Base-by-base conservation (phyloP, 2,329 filamentous ascomycete genomes). In the Alternaria sp. region DNA sequence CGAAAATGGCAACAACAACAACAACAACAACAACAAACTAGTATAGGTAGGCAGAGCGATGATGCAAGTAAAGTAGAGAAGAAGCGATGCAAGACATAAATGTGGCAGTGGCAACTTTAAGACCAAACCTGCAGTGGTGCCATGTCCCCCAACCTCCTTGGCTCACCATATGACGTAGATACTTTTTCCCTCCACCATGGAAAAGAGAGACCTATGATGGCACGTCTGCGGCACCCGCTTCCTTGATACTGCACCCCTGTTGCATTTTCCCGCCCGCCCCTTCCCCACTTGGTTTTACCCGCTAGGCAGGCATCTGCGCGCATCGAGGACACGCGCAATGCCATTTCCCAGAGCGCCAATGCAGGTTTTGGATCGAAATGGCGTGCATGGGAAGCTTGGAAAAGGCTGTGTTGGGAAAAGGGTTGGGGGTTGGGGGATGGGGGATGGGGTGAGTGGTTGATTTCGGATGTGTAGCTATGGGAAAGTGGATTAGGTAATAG, bases 41-140 rank as follows among this genome's bases (percentile, higher is more conserved):
- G 44, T 48, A 48, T 33, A 29, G 17, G 17, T 17, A 17, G 17
- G 17, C 17, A 17, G 17, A 17, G 17, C 17, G 17, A 17, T 17
- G 17, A 17, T 17, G 17, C 17, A 17, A 17, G 17, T 17, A 17
- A 17, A 17, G 44, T 36, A 24, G 29, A n/a, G 40, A 28, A 44
- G 40, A 33, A 14, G 44, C 24, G 39, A 45, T 50, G 53, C 45
- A 55, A 40, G 44, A 34, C 44, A 31, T 26, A 40, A 40, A 48
- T 56, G 57, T 60, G 53, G 57, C 52, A 55, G 46, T 60, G 46
- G 48, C 57, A 51, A 48, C 52, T 56, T 60, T 59, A 55, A 56
- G 37, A 55, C 52, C 1, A 41, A 46, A 54, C 51, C 33, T 54
- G 31, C 51, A n/a, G 24, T 36, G 29, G 28, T 46, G 36, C 36